Percentiles rank a stretch among this genome's conserved stretches.
These are phyloP conservation scores for Zymoseptoria ardabiliae DNA, from an alignment of 2,329 filamentous ascomycete species.

Conservation along the genomic window DNA sequence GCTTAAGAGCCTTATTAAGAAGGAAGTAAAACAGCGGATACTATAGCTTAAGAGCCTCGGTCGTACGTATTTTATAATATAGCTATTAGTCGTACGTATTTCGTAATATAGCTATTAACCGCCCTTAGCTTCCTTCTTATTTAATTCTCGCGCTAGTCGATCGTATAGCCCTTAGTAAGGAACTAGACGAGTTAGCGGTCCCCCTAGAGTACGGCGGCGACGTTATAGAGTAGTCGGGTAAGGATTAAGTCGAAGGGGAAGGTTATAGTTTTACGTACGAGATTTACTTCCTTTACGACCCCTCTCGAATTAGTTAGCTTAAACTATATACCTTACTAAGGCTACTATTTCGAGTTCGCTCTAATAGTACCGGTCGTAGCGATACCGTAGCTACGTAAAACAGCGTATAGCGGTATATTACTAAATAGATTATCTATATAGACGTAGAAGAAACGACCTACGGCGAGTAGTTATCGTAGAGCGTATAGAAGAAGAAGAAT, in stretches of 20 bases:
- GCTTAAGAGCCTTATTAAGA: neutral
- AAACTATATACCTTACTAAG: neutral
- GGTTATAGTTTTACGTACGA: too few species aligned
- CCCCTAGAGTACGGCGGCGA: too few species aligned
- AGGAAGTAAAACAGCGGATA: neutral
- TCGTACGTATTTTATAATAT: slow-evolving; percentile 1
- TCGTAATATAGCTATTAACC: neutral
- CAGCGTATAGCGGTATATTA: neutral
- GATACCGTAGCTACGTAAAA: neutral
- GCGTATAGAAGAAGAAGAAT: neutral
- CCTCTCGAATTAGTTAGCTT: neutral
- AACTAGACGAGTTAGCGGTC: too few species aligned
- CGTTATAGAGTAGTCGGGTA: too few species aligned
- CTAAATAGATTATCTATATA: neutral
- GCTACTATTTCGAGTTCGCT: too few species aligned
- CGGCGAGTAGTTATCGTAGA: neutral
- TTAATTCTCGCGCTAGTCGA: too few species aligned
- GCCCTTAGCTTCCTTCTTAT: too few species aligned
- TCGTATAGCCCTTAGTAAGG: too few species aligned
- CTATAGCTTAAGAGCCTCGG: neutral
- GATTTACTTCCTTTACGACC: too few species aligned
- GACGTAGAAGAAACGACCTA: neutral
- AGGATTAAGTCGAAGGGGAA: too few species aligned
- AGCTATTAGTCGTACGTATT: neutral
- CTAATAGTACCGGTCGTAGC: too few species aligned